These are phyloP conservation scores for Tylopilus rubrobrunneus DNA, from an alignment of 768 basidiomycete species.

Conservation along the genomic window DNA sequence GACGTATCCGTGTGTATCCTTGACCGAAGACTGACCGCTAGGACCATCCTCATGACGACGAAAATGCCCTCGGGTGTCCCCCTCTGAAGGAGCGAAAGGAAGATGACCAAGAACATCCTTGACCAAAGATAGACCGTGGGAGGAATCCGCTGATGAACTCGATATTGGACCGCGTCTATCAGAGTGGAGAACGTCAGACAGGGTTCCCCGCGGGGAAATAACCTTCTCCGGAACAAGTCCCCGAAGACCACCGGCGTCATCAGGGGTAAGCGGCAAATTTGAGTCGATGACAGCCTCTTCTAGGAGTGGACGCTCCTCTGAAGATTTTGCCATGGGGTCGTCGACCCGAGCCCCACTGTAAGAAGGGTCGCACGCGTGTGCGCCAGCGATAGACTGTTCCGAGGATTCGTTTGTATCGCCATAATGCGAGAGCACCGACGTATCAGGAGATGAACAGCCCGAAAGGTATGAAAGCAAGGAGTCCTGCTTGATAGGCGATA, in stretches of 20 bases:
- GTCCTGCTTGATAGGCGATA: slow-evolving; percentile 16
- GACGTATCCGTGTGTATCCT: not conserved
- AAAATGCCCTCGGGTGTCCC: no score
- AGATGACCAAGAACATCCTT: not conserved
- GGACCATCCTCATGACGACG: no score
- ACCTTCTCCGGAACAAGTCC: not conserved
- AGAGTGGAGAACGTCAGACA: not conserved
- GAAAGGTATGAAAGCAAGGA: slow-evolving; percentile 19
- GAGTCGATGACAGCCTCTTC: not conserved
- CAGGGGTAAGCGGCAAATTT: not conserved
- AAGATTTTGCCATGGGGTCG: not conserved
- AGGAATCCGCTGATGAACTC: not conserved
- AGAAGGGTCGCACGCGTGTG: not conserved
- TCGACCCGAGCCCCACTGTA: not conserved
- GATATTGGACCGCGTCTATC: not conserved
- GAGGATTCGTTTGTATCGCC: slow-evolving; percentile 11
- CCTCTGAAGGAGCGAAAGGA: no score
- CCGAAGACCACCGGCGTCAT: not conserved
- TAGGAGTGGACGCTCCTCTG: not conserved
- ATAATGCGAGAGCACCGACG: slow-evolving; percentile 21
- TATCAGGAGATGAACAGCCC: slow-evolving; percentile 21
- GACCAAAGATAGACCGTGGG: not conserved
- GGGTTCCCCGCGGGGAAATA: not conserved
- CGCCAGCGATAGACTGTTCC: not conserved
- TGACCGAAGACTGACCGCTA: no score